These are phyloP conservation scores for Nasturtium officinale DNA, from an alignment of 345 rosid species.

Conservation along the genomic window DNA sequence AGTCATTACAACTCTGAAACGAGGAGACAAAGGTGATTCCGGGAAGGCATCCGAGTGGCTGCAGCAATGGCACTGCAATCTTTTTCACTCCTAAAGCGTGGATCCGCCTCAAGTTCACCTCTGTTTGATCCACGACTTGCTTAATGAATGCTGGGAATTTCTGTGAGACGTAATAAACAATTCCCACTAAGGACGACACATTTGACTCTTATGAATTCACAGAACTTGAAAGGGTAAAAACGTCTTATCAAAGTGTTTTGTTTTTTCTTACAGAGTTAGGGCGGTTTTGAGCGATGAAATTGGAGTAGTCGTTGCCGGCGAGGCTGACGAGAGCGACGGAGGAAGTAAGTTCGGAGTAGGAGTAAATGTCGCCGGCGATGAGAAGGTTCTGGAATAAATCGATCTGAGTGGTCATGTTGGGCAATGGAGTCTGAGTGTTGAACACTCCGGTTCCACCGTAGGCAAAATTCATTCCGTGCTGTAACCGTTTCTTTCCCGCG, in stretches of 20 bases:
- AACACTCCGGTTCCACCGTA: conserved; percentile 89
- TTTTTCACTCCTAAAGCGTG: conserved; percentile 61
- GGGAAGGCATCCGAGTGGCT: conserved; percentile 86
- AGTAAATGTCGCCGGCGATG: conserved; percentile 46
- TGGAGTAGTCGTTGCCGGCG: conserved; percentile 78
- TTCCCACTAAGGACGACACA: too few relatives aligned
- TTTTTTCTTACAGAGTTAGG: conserved; percentile 47
- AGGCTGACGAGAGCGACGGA: conserved; percentile 66
- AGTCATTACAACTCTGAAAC: conserved; percentile 56
- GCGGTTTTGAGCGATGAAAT: conserved; percentile 51
- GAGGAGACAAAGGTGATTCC: conserved; percentile 36
- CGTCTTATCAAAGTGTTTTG: not conserved
- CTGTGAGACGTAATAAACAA: conserved; percentile 37
- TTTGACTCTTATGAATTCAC: not conserved
- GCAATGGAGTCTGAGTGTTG: conserved; percentile 48
- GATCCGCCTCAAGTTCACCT: conserved; percentile 51
- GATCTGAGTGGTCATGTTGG: conserved; percentile 81
- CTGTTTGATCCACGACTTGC: conserved; percentile 62
- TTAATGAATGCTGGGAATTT: conserved; percentile 52
- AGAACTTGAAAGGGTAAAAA: not conserved
- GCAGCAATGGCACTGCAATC: conserved; percentile 52
- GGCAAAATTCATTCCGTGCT: conserved; percentile 80
- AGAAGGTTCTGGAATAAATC: conserved; percentile 53
- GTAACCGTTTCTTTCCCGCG: conserved; percentile 42
- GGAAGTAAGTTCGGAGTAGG: conserved; percentile 35